phyloP scores from a whole-genome alignment of 75 land plant species.

The Cryptomeria japonica region DNA sequence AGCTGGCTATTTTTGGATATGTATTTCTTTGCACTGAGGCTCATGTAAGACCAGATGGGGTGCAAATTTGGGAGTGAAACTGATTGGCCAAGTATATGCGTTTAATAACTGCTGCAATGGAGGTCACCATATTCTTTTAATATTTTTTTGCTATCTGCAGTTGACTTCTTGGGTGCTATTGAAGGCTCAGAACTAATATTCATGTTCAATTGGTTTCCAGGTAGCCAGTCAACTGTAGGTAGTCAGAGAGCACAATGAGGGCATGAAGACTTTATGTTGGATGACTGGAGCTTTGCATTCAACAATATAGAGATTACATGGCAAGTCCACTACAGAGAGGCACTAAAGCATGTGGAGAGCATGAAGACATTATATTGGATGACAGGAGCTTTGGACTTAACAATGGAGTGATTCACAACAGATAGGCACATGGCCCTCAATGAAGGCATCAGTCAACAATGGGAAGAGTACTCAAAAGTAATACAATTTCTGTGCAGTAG shows the following conservation, averaged over 20 bases:
- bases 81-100: background rate
- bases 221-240: no score
- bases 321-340: no score
- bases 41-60: background rate
- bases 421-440: background rate
- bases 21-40: background rate
- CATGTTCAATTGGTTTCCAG: no score
- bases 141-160: background rate
- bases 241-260: no score
- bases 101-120: background rate
- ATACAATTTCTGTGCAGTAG: background rate
- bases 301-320: no score
- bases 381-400: no score
- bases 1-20: background rate
- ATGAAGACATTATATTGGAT: no score
- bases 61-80: background rate
- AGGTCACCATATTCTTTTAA: background rate
- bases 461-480: background rate
- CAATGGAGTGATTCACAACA: background rate
- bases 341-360: no score
- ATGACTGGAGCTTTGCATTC: no score
- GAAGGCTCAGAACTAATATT: background rate
- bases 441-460: background rate
- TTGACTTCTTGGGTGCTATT: background rate
- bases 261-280: no score